Base-by-base conservation (phyloP, 208 protist genomes). In the Naegleria gruberi region DNA sequence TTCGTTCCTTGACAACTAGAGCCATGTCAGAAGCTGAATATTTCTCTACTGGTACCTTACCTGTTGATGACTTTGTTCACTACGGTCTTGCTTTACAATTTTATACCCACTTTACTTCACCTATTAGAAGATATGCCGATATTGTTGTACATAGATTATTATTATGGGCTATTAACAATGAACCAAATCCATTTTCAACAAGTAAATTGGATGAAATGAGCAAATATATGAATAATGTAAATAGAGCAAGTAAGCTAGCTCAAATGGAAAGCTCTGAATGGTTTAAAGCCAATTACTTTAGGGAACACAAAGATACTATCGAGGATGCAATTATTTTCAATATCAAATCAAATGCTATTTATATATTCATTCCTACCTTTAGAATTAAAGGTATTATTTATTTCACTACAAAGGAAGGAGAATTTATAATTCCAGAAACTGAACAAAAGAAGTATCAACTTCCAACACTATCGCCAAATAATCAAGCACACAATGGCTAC, bases 21-120 rank as follows among this genome's bases (percentile, higher is more conserved):
- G 89, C 91, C 4, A 93, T 93, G 92, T 30, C n/a, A 17, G 90
- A 93, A 87, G 92, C 92, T 23, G 87, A 55, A 42, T 93, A 93
- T 37, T 74, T 93, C 26, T 82, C 47, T 5, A 87, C 55, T 34
- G 89, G 89, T n/a, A 47, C 81, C 8, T 81, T 82, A 30, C n/a
- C 23, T 23, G 57, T 41, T 4, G n/a, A 74, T 42, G 10, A 51
- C 34, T 93, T 93, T 44, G 92, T 91, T 43, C 97, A 98, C 93
- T 97, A 95, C 86, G 97, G 96, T 44, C 92, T 98, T 37, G 95
- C 92, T 2, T 83, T 96, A 88, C 91, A 93, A 65, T 96, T 95
- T 91, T 98, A 98, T 93, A 97, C 96, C 26, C 97, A 98, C 92
- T 98, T 98, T 89, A 98, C 96, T 40, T 98, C 96, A 7, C 97